phyloP scores from a whole-genome alignment of 345 rosid species.

The Eutrema japonicum region DNA sequence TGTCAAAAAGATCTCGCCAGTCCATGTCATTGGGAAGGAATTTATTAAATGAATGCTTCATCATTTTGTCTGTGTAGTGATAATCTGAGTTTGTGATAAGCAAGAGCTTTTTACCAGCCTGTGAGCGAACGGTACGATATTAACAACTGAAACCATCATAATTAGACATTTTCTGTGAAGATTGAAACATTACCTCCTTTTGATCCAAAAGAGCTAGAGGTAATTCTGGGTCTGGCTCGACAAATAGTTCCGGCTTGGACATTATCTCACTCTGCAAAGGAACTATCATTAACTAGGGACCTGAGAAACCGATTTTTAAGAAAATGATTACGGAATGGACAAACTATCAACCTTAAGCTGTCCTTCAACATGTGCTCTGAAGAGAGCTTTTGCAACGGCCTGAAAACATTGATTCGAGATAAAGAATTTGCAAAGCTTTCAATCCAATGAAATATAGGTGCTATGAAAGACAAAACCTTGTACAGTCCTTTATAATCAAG shows the following conservation, averaged over 20 bases:
- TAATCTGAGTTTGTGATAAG: conserved; percentile 96
- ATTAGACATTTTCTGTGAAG: not conserved
- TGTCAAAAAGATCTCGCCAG: conserved; percentile 93
- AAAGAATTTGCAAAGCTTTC: conserved; percentile 24
- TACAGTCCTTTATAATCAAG: conserved; percentile 87
- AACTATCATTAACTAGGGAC: conserved; percentile 27
- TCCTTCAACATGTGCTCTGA: conserved; percentile 97
- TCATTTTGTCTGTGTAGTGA: conserved; percentile 95
- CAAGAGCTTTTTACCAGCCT: conserved; percentile 97
- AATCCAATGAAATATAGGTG: conserved; percentile 19
- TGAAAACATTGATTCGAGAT: conserved; percentile 47
- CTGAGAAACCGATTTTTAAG: not conserved
- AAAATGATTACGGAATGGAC: not conserved
- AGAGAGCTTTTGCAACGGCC: conserved; percentile 97
- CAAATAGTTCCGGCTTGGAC: conserved; percentile 95
- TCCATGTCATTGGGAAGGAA: conserved; percentile 90
- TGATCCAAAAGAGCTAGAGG: conserved; percentile 94
- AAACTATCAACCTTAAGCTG: conserved; percentile 74
- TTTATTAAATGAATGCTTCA: conserved; percentile 91
- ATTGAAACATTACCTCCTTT: conserved; percentile 70
- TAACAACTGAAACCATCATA: conserved; percentile 23
- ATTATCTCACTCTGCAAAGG: conserved; percentile 82
- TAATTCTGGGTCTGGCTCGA: conserved; percentile 93
- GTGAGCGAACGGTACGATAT: conserved; percentile 37
- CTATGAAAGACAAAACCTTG: conserved; percentile 58